These are phyloP conservation scores for Parachaetomium inaequale DNA, from an alignment of 495 filamentous ascomycete genomes.

Conservation along the genomic window DNA sequence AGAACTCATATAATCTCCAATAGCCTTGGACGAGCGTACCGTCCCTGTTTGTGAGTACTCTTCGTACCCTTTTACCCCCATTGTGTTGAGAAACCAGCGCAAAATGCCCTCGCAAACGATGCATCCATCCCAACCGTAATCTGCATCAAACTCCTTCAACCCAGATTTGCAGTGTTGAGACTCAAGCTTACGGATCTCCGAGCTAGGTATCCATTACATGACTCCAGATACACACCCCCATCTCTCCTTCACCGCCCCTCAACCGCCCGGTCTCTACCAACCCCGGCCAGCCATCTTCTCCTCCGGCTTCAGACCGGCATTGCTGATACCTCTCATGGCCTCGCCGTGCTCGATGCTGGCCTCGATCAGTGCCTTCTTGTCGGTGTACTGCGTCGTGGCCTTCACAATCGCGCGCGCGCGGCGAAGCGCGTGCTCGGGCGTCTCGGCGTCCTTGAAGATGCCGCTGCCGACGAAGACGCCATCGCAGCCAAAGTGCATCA, in stretches of 20 bases:
- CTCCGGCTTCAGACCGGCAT: constrained; percentile 62
- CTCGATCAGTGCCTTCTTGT: constrained; percentile 82
- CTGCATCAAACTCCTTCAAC: neutral
- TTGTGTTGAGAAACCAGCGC: neutral
- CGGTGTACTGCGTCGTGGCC: constrained; percentile 83
- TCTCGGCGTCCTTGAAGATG: constrained; percentile 76
- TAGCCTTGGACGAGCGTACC: too few species aligned
- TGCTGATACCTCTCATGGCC: constrained; percentile 94
- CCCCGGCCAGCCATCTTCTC: constrained; percentile 85
- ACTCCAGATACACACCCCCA: neutral
- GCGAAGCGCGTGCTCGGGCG: constrained; percentile 74
- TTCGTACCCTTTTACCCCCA: neutral
- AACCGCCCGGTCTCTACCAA: constrained; percentile 55
- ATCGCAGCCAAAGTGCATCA: constrained; percentile 99
- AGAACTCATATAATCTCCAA: too few species aligned
- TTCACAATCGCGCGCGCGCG: constrained; percentile 92
- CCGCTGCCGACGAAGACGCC: constrained; percentile 96
- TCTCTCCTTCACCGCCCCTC: constrained; percentile 5
- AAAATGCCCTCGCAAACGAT: neutral
- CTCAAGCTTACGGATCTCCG: constrained; percentile 1
- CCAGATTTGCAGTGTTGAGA: constrained; percentile 16
- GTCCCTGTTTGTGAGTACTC: too few species aligned
- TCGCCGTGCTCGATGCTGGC: constrained; percentile 83
- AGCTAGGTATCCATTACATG: neutral
- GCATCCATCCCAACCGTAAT: neutral